These are phyloP conservation scores for Phytophthora ramorum DNA, from an alignment of 352 stramenopile genomes.

Conservation along the genomic window DNA sequence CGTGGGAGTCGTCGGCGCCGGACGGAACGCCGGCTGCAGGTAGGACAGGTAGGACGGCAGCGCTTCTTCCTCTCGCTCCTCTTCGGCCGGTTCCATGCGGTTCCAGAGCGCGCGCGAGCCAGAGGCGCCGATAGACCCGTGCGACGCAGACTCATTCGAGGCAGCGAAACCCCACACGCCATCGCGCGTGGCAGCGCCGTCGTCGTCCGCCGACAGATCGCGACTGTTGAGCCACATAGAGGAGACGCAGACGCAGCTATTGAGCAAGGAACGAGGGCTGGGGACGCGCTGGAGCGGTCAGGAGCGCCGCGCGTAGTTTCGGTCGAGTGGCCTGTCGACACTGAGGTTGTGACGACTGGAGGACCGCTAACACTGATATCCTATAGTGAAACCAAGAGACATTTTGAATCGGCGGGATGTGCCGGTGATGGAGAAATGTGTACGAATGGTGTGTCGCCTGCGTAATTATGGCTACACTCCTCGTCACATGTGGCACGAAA, in stretches of 20 bases:
- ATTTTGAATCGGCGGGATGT: slow-evolving; percentile 7
- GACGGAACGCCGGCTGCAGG: slow-evolving; percentile 56
- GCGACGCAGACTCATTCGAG: slow-evolving; percentile 17
- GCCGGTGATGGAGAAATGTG: slow-evolving; percentile 18
- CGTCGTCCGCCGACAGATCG: slow-evolving; percentile 33
- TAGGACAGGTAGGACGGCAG: slow-evolving; percentile 79
- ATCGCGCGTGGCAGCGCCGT: slow-evolving; percentile 21
- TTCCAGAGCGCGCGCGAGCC: slow-evolving; percentile 62
- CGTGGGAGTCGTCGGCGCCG: slow-evolving; percentile 22
- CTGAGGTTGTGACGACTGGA: slow-evolving; percentile 9
- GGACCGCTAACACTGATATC: background rate
- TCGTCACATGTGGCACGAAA: background rate
- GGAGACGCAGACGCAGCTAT: slow-evolving; percentile 12
- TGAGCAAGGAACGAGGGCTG: background rate
- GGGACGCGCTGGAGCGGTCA: background rate
- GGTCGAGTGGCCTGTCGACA: background rate
- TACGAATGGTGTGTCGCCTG: background rate
- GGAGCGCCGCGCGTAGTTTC: background rate
- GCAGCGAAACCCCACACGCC: slow-evolving; percentile 38
- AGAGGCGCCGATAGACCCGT: slow-evolving; percentile 54
- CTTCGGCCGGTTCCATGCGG: slow-evolving; percentile 66
- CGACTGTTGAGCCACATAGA: slow-evolving; percentile 49
- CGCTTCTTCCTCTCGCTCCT: slow-evolving; percentile 77
- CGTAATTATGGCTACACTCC: background rate
- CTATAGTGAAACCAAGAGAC: slow-evolving; percentile 12